These are phyloP conservation scores for Penicillium tannophilum DNA, from an alignment of 495 filamentous ascomycete species.

Conservation along the genomic window DNA sequence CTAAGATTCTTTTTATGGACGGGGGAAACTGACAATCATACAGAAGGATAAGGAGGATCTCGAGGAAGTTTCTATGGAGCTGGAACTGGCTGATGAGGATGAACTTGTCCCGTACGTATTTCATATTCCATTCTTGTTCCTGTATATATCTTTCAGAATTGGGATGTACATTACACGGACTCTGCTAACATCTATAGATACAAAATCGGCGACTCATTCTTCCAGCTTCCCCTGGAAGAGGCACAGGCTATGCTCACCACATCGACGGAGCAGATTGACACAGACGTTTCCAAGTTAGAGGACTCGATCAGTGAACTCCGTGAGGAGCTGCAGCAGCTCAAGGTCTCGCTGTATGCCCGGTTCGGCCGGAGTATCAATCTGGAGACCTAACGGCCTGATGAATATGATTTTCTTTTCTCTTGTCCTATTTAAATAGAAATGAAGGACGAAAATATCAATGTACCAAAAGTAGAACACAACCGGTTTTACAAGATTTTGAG, in stretches of 20 bases:
- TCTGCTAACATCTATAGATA: constrained; percentile 60
- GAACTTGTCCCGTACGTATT: constrained; percentile 78
- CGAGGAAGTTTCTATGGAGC: constrained; percentile 85
- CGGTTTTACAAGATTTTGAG: neutral
- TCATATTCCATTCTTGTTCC: neutral
- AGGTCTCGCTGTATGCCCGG: constrained; percentile 88
- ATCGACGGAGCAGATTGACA: constrained; percentile 70
- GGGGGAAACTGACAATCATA: neutral
- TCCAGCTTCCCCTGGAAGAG: constrained; percentile 78
- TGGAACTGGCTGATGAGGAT: constrained; percentile 95
- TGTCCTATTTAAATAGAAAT: neutral
- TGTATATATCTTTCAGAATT: neutral
- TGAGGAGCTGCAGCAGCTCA: constrained; percentile 86
- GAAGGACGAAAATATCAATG: neutral
- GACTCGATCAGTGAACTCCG: constrained; percentile 69
- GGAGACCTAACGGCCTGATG: constrained; percentile 62
- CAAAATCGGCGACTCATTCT: constrained; percentile 94
- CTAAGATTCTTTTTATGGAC: neutral
- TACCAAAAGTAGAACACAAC: neutral
- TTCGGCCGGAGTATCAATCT: constrained; percentile 96
- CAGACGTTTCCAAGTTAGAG: constrained; percentile 74
- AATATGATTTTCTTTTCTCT: constrained; percentile 5
- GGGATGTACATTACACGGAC: neutral
- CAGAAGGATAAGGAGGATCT: constrained; percentile 99
- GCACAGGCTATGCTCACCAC: constrained; percentile 80